Percentiles rank a stretch among this genome's conserved stretches.
These are phyloP conservation scores for Micractinium sp. DNA, from an alignment of 139 green algal genomes.

Conservation along the genomic window DNA sequence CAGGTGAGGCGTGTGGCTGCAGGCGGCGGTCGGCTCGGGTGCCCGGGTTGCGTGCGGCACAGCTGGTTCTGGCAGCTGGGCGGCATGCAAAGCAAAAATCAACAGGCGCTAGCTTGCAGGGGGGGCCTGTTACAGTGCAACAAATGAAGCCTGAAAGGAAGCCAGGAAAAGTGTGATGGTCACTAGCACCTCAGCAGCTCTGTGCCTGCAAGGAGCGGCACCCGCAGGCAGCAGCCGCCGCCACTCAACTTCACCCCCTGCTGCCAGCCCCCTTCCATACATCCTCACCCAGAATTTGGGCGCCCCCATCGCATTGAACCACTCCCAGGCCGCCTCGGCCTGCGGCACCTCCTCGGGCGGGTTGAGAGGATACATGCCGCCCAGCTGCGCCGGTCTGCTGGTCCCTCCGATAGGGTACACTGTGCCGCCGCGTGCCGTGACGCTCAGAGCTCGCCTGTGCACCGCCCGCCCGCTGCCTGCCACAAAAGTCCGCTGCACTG, in stretches of 20 bases:
- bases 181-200: too few relatives aligned
- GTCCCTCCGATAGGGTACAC: not conserved
- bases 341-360: constrained; percentile 40
- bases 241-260: not conserved
- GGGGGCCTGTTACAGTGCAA: not conserved
- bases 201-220: not conserved
- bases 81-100: too few relatives aligned
- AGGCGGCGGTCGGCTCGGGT: not conserved
- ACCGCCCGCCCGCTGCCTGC: not conserved
- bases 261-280: too few relatives aligned
- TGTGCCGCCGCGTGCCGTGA: not conserved
- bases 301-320: constrained; percentile 75
- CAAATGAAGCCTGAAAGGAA: too few relatives aligned
- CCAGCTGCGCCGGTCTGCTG: not conserved
- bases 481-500: not conserved
- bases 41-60: not conserved
- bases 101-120: not conserved
- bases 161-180: too few relatives aligned
- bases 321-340: constrained; percentile 71
- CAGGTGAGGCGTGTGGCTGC: not conserved
- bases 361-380: not conserved
- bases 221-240: not conserved
- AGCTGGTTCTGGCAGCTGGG: not conserved
- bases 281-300: constrained; percentile 75
- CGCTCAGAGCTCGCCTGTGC: not conserved